Conservation (phyloP, 345 rosid species). For the Citrus cavaleriei region DNA sequence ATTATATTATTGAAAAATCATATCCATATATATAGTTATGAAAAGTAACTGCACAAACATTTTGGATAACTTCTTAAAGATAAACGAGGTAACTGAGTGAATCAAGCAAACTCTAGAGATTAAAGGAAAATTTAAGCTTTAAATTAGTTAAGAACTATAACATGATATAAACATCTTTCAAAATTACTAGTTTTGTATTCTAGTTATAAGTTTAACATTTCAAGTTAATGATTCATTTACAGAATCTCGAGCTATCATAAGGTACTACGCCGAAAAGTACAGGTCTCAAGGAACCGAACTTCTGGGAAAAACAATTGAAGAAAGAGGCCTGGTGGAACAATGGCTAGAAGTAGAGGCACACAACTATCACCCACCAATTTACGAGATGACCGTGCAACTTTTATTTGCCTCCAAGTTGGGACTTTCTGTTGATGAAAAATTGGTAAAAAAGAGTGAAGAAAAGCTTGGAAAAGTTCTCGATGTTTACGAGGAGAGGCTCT, state of each 20-base stretch:
- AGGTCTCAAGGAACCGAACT: conserved; percentile 40
- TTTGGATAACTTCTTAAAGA: too few relatives aligned
- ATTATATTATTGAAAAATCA: too few relatives aligned
- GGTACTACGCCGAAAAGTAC: conserved; percentile 70
- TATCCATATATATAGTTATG: too few relatives aligned
- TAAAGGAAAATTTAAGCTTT: too few relatives aligned
- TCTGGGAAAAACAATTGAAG: conserved; percentile 38
- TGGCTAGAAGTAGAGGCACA: conserved; percentile 71
- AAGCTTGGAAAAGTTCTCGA: conserved; percentile 54
- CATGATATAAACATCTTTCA: too few relatives aligned
- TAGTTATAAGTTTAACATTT: neutral
- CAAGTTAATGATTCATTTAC: neutral
- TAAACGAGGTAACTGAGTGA: too few relatives aligned
- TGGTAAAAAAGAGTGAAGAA: conserved; percentile 54
- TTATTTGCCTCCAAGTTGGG: conserved; percentile 44
- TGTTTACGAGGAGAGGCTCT: conserved; percentile 57
- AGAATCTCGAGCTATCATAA: conserved; percentile 72
- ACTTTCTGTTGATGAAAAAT: conserved; percentile 34
- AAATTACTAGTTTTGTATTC: too few relatives aligned
- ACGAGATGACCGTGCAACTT: conserved; percentile 34
- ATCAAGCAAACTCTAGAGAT: too few relatives aligned
- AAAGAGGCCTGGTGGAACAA: conserved; percentile 58
- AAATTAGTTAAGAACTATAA: too few relatives aligned
- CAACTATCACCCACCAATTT: conserved; percentile 47
- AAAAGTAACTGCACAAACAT: too few relatives aligned